Base-by-base conservation (phyloP, 257 asterid species). In the Verbascum thapsus region DNA sequence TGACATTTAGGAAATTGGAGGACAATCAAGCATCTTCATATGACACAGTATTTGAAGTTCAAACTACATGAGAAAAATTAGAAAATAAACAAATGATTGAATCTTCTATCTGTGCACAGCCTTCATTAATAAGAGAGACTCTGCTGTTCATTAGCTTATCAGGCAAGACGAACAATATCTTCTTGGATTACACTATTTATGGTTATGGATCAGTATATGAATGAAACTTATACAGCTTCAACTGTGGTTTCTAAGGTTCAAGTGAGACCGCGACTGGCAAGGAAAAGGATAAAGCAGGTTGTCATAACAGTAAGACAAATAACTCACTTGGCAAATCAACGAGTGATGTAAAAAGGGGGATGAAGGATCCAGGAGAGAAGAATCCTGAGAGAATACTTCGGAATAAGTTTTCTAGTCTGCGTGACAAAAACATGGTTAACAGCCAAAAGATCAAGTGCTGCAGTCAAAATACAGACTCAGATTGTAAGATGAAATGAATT, bases 291-390 rank as follows among this genome's bases (percentile, higher is more conserved):
- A 44, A 72, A 45, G 38, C 18, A 66, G 5, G 47, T 39, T 30
- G 26, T 19, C 32, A 67, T 41, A 30, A 16, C 61, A 59, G 26
- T 51, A 56, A 43, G 67, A 53, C 34, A 64, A 59, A 64, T 52
- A 72, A 81, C 96, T 85, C 72, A 91, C 96, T 79, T 34, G 99
- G 97, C 58, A 89, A 74, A 78, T 92, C 99, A 37, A 92, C 73
- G 6, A 89, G 74, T 41, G 94, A 79, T 23, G 95, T 84, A 73
- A 92, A 85, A 30, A 87, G 74, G 40, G 96, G 91, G 69, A 89
- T 80, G 77, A 89, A 87, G 44, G 97, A 85, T 64, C 99, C 97
- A 63, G 84, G 81, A 52, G 97, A 85, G 63, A 87, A 75, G 58
- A 92, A 74, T 67, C 82, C 83, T 10, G 89, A 75, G 69, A 85